Conservation (phyloP, 1,139 yeast genomes). For the Zygoascus hellenicus region DNA sequence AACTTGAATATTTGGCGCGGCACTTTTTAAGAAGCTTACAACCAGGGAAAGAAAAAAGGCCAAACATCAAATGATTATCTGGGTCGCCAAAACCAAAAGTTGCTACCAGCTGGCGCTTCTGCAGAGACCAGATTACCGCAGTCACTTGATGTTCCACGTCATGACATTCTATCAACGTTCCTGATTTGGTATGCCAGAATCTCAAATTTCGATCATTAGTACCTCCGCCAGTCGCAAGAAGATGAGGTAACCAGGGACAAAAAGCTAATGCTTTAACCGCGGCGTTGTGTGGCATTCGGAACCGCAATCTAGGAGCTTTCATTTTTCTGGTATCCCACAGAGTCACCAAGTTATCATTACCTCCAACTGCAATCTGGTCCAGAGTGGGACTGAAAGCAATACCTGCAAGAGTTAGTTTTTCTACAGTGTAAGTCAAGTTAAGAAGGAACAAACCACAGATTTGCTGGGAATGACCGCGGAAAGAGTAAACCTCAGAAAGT, state of each 20-base stretch:
- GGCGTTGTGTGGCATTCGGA: conserved; percentile 30
- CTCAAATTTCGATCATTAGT: conserved; percentile 77
- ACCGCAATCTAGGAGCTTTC: conserved; percentile 18
- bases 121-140: conserved; percentile 67
- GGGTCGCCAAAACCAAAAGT: conserved; percentile 74
- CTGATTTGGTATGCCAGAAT: conserved; percentile 80
- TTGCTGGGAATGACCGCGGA: conserved; percentile 25
- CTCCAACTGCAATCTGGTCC: conserved; percentile 31
- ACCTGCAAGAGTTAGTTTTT: conserved; percentile 25
- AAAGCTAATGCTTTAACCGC: conserved; percentile 61
- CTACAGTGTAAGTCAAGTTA: background rate
- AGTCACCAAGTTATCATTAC: conserved; percentile 31
- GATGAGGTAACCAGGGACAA: conserved; percentile 60
- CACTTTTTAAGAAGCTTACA: conserved; percentile 48
- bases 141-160: conserved; percentile 72
- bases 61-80: conserved; percentile 43
- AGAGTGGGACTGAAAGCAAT: conserved; percentile 25
- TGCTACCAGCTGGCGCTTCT: conserved; percentile 58
- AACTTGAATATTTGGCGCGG: conserved; percentile 42
- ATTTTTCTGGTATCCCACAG: conserved; percentile 22
- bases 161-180: conserved; percentile 53
- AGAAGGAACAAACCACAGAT: conserved; percentile 24
- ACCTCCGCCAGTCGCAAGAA: conserved; percentile 83
- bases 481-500: conserved; percentile 3
- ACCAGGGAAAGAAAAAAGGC: conserved; percentile 62